A percentile compares a stretch with the other conserved stretches of the same genome.
phyloP scores from a whole-genome alignment of 2,329 filamentous ascomycete species.

The Talaromyces sp. region DNA sequence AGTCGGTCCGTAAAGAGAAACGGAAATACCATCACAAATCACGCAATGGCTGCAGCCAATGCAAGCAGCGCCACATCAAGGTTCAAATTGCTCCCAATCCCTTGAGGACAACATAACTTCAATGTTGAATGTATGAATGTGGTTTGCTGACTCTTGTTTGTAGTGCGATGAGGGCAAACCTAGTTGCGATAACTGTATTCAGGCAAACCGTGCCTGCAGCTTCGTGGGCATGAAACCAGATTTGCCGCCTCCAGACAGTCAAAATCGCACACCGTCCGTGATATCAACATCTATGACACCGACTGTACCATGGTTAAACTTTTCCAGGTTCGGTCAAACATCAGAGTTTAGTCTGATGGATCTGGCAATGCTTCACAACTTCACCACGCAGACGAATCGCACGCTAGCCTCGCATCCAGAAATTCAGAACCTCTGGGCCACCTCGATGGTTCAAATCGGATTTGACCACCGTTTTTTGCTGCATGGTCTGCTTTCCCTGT shows the following conservation, averaged over 20 bases:
- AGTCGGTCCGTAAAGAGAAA: slow-evolving; percentile 3
- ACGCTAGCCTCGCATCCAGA: slow-evolving; percentile 1
- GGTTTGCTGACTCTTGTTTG: background rate
- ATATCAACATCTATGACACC: background rate
- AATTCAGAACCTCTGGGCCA: slow-evolving; percentile 20
- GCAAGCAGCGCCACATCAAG: slow-evolving; percentile 16
- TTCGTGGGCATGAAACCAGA: slow-evolving; percentile 10
- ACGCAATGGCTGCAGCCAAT: slow-evolving; percentile 14
- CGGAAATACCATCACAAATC: slow-evolving; percentile 14
- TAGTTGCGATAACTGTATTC: slow-evolving; percentile 11
- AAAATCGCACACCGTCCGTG: background rate
- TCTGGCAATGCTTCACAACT: slow-evolving; percentile 36
- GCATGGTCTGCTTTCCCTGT: slow-evolving; percentile 23
- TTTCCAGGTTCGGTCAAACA: background rate
- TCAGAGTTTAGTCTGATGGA: slow-evolving; percentile 18
- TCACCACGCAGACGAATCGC: slow-evolving; percentile 24
- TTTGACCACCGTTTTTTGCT: slow-evolving; percentile 24
- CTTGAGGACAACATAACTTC: background rate
- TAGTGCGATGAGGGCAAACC: slow-evolving; percentile 14
- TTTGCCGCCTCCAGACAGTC: slow-evolving; percentile 1
- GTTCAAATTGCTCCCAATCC: background rate
- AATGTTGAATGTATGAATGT: background rate
- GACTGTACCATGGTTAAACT: background rate
- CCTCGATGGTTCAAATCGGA: slow-evolving; percentile 20
- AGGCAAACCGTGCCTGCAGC: slow-evolving; percentile 10